These are phyloP conservation scores for Fusarium oligoseptatum DNA, from an alignment of 2,329 filamentous ascomycete genomes.

Conservation along the genomic window DNA sequence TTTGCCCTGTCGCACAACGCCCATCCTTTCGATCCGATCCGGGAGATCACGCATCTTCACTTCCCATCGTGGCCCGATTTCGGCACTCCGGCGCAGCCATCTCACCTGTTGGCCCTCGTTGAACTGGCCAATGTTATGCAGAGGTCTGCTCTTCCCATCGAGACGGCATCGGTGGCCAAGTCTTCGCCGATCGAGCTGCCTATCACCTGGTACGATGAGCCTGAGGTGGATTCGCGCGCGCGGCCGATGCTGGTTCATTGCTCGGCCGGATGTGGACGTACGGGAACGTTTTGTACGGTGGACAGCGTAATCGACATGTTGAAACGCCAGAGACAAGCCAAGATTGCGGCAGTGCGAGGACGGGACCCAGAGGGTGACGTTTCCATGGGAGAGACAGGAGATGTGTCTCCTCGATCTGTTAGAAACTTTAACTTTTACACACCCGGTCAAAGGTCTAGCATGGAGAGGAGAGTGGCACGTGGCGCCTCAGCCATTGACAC, in stretches of 20 bases:
- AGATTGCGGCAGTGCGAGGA: constrained; percentile 36
- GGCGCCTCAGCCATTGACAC: constrained; percentile 56
- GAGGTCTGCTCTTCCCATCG: constrained; percentile 65
- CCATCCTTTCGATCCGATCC: constrained; percentile 85
- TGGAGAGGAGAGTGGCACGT: constrained; percentile 25
- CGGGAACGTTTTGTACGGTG: constrained; percentile 95
- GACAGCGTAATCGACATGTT: constrained; percentile 97
- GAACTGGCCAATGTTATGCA: constrained; percentile 86
- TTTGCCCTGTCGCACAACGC: constrained; percentile 84
- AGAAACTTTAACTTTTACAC: constrained; percentile 43
- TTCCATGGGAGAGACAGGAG: constrained; percentile 55
- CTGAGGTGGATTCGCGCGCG: constrained; percentile 64
- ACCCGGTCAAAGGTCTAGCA: constrained; percentile 26
- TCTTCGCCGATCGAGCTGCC: constrained; percentile 46
- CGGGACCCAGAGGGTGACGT: constrained; percentile 60
- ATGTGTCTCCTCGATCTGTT: constrained; percentile 47
- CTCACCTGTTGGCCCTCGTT: constrained; percentile 88
- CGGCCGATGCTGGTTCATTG: constrained; percentile 93
- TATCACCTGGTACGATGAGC: constrained; percentile 68
- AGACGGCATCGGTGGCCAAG: constrained; percentile 55
- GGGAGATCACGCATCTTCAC: constrained; percentile 94
- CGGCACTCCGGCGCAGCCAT: constrained; percentile 89
- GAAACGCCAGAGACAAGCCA: constrained; percentile 78
- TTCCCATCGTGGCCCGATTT: constrained; percentile 99
- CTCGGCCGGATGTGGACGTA: constrained; percentile 94